Base-by-base conservation (phyloP, 2,329 filamentous ascomycete species). In the Pleochaeta shiraiana region DNA sequence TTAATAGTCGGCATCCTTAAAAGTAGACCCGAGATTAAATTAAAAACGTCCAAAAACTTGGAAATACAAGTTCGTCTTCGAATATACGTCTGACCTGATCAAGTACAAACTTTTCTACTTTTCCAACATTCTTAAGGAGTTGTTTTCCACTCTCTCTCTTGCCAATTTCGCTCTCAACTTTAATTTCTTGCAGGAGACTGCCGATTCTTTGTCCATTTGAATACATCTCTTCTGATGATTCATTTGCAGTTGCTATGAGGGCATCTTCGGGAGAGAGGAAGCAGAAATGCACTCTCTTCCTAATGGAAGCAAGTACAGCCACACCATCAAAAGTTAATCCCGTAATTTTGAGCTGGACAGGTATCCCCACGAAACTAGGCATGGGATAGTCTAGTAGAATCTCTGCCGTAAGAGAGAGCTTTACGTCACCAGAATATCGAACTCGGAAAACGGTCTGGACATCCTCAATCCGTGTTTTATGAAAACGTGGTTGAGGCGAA, bases 41-140 rank as follows among this genome's bases (percentile, higher is more conserved):
- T 70, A 98, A 77, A 74, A 97, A 96, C 0, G 92, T 97, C 91
- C 92, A 97, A 75, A 95, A 97, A 75, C 91, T 96, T 55, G 93
- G 93, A 76, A 95, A 97, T 67, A 97, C 91, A 76, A 97, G 93
- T 74, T 98, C 93, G 73, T 97, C 93, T 75, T 98, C 93, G 72
- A 98, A 97, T 70, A 98, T 97, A 72, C 90, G 83, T 73, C 92
- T 84, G 67, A 98, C 93, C 75, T 97, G 92, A 74, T 97, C 92
- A 66, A 98, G 79, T 65, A 98, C 90, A 74, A 98, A 98, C 71
- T 90, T 87, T 77, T 98, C 93, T 65, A 98, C 93, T 79, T 98
- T 98, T 66, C 93, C 92, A 62, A 98, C 92, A 74, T 98, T 98
- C 79, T 96, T 97, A 66, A 98, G 77, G 59, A 92, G 93, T 76